Percentiles rank a stretch among this genome's conserved stretches.
These are phyloP conservation scores for Phytophthora tubulina DNA, from an alignment of 352 stramenopile species.

Conservation along the genomic window DNA sequence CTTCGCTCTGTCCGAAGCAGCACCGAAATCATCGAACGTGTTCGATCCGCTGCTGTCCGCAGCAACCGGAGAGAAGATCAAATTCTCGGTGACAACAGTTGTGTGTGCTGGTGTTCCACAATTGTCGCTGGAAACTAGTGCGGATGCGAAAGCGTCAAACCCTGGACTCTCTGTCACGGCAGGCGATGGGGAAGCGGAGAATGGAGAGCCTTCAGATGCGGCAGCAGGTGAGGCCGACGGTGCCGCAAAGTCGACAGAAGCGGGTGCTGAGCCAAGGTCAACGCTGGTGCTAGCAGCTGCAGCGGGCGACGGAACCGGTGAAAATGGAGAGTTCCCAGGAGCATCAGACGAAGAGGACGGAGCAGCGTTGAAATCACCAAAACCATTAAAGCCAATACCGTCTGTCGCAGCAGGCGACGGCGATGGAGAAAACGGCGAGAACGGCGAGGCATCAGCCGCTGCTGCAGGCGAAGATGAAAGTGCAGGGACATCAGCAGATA, in stretches of 20 bases:
- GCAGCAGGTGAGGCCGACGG: slow-evolving; percentile 1
- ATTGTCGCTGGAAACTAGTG: slow-evolving; percentile 17
- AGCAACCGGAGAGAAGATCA: slow-evolving; percentile 37
- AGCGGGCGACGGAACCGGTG: slow-evolving; percentile 21
- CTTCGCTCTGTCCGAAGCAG: slow-evolving; percentile 17
- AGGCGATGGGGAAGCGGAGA: slow-evolving; percentile 20
- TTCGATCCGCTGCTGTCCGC: slow-evolving; percentile 17
- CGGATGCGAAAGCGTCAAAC: slow-evolving; percentile 39
- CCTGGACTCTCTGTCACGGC: slow-evolving; percentile 11
- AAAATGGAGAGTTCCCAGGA: slow-evolving; percentile 22
- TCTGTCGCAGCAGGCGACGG: slow-evolving; percentile 29
- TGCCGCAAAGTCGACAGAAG: slow-evolving; percentile 7
- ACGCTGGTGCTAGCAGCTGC: slow-evolving; percentile 21
- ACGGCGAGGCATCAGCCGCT: slow-evolving; percentile 19
- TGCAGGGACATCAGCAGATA: slow-evolving; percentile 1
- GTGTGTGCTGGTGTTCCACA: not conserved
- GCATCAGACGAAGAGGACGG: slow-evolving; percentile 19
- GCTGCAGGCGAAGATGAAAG: slow-evolving; percentile 6
- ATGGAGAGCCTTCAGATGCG: slow-evolving; percentile 23
- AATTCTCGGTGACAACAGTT: slow-evolving; percentile 26
- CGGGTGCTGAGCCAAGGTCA: slow-evolving; percentile 9
- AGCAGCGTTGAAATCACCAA: slow-evolving; percentile 37
- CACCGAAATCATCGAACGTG: slow-evolving; percentile 29
- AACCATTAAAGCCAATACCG: slow-evolving; percentile 26
- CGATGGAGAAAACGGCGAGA: slow-evolving; percentile 40